Evolutionary conservation across 2,329 filamentous ascomycete species (phyloP), one percentile per base, ranked within the genome.

Genomic region (Claviceps spartinae): DNA sequence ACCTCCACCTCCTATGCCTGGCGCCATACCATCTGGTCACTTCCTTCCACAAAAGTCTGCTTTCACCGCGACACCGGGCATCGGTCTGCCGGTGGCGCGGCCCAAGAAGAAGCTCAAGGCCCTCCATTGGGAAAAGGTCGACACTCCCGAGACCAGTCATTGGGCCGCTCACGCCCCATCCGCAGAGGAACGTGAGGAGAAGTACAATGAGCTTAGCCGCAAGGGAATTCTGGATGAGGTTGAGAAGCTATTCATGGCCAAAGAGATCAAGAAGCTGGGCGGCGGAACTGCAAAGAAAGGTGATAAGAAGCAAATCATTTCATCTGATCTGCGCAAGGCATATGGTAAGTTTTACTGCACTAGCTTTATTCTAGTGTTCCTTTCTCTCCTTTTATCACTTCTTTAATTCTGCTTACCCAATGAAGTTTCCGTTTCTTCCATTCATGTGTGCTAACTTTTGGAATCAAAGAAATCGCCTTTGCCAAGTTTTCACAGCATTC

Each of bases 51-150:
- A 83, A 57, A 74, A 80, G 58, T 74, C 77, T 36, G 73, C 74
- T 53, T 77, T 79, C 55, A 69, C 72, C 20, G 63, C 76, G 14
- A 70, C 81, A 11, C 62, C 69, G 22, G 78, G 80, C 7, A 74
- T 88, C 59, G 81, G 84, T 44, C 71, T 95, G 61, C 84, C 88
- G 38, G 86, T 89, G 55, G 87, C 89, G 50, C 77, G 91, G 60
- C 89, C 93, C 22, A 97, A 96, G 79, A 97, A 95, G 82, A 98
- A 97, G 76, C 88, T 98, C 68, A 98, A 98, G 81, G 91, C 91
- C 54, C 77, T 98, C 59, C 93, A 98, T 72, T 97, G 93, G 91
- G 93, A 98, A 71, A 97, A 97, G 74, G 88, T 98, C 51, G 93
- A 98, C 68, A 80, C 86, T 50, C 87, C 89, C 22, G 82, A 93